phyloP scores from a whole-genome alignment of 768 basidiomycete species.

The Termitomyces heimii region DNA sequence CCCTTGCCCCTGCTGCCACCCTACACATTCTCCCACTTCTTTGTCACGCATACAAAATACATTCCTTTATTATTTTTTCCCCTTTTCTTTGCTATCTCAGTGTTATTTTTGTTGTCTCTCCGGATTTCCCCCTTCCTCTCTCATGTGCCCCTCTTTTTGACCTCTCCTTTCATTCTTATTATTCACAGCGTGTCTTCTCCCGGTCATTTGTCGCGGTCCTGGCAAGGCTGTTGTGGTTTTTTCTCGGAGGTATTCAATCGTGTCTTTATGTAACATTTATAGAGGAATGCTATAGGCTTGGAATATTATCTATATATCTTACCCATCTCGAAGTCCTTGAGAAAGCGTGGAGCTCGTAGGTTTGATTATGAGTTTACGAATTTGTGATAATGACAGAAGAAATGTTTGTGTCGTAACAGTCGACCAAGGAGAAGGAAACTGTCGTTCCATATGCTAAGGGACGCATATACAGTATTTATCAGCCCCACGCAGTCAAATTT shows the following conservation, averaged over 20 bases:
- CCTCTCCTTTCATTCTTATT: conserved; percentile 14
- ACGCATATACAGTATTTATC: neutral
- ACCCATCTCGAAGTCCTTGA: neutral
- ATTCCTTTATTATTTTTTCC: conserved; percentile 13
- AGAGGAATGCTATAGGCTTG: conserved; percentile 33
- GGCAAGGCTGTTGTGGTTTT: conserved; percentile 26
- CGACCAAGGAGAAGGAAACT: neutral
- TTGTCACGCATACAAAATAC: conserved; percentile 2
- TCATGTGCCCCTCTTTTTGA: conserved; percentile 12
- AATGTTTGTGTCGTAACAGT: neutral
- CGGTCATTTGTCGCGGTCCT: conserved; percentile 19
- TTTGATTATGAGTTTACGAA: neutral
- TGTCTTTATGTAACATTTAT: conserved; percentile 34
- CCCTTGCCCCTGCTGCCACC: neutral
- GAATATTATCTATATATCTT: conserved; percentile 15
- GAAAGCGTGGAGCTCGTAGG: neutral
- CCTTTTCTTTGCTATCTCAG: conserved; percentile 22
- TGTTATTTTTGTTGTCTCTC: conserved; percentile 26
- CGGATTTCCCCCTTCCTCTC: conserved; percentile 13
- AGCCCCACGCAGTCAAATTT: conserved; percentile 25
- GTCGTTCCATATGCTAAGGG: neutral
- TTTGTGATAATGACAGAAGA: neutral
- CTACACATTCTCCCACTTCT: neutral
- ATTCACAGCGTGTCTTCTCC: conserved; percentile 11
- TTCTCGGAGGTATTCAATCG: conserved; percentile 25